Conservation (phyloP, 169 alveolate genomes). For the Eimeria necatrix region DNA sequence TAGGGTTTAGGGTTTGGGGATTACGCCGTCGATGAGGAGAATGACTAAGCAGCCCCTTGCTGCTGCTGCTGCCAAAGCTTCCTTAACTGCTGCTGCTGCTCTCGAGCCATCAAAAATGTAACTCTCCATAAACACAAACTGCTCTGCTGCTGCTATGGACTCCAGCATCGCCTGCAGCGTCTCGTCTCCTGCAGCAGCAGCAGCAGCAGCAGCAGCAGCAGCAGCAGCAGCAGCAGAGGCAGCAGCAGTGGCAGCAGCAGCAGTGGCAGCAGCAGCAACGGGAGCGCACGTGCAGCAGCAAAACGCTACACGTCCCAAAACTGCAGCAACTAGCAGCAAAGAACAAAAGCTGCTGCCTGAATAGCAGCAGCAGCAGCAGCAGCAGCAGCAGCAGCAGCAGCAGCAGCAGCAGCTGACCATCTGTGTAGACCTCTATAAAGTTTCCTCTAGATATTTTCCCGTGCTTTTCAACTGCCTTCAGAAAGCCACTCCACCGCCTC, state of each 20-base stretch:
- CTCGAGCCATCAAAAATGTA: not conserved
- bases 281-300: not conserved
- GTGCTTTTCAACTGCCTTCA: not conserved
- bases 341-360: not conserved
- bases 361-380: constrained; percentile 27
- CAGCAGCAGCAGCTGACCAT: constrained; percentile 17
- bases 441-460: not conserved
- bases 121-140: not conserved
- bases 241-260: constrained; percentile 18
- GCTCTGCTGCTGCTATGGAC: not conserved
- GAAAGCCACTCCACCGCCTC: not conserved
- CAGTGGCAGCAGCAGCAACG: constrained; percentile 31
- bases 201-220: not conserved
- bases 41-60: not conserved
- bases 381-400: constrained; percentile 15
- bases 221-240: not conserved
- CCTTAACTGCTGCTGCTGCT: not conserved
- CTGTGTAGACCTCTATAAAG: not conserved
- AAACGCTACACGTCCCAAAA: not conserved
- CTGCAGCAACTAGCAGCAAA: not conserved
- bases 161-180: constrained; percentile 19
- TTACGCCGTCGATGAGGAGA: not conserved
- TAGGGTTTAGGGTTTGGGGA: not conserved
- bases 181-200: not conserved
- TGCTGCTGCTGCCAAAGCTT: not conserved